Base-by-base conservation (phyloP, 139 green algal species). In the Chlamydomonas incerta region DNA sequence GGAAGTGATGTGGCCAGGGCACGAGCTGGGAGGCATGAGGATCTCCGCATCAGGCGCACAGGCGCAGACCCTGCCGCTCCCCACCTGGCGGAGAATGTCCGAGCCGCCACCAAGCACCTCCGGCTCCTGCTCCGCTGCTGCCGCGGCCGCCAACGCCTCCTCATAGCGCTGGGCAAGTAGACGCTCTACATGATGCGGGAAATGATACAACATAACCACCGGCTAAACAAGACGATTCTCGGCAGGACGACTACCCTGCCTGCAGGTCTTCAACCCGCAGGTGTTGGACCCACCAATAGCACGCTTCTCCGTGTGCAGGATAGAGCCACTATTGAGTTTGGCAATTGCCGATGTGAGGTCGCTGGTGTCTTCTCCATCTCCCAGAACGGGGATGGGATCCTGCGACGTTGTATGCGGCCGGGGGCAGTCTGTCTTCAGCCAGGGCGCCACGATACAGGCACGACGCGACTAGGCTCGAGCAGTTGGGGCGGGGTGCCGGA, bases 111-210 rank as follows among this genome's bases (percentile, higher is more conserved):
- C 70, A 29, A 87, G 41, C 15, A 17, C 20, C 37, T 65, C 70
- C 6, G 13, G 31, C 8, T 67, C 58, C 10, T 31, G 41, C 1
- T 63, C 33, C 28, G 35, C 23, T 0, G 66, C 33, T 15, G 76
- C 76, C 6, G 79, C 76, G 10, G 75, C 62, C 15, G 76, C 79
- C 23, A 85, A 66, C 21, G 79, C 79, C 5, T 85, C 79, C 47
- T 85, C 79, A 28, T 85, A 85, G n/a, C 79, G 79, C 46, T 85
- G 79, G 5, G 79, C 79, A 31, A 85, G 79, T 50, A 85, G 34
- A 8, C 79, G 79, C 66, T 85, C 79, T 50, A 8, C 41, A 50
- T 50, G 41, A n/a, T n/a, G n/a, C n/a, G n/a, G n/a, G n/a, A n/a
- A n/a, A n/a, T n/a, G n/a, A n/a, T n/a, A n/a, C n/a, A n/a, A n/a